Conservation (phyloP, 2,329 filamentous ascomycete species). For the Fusarium papillatum region DNA sequence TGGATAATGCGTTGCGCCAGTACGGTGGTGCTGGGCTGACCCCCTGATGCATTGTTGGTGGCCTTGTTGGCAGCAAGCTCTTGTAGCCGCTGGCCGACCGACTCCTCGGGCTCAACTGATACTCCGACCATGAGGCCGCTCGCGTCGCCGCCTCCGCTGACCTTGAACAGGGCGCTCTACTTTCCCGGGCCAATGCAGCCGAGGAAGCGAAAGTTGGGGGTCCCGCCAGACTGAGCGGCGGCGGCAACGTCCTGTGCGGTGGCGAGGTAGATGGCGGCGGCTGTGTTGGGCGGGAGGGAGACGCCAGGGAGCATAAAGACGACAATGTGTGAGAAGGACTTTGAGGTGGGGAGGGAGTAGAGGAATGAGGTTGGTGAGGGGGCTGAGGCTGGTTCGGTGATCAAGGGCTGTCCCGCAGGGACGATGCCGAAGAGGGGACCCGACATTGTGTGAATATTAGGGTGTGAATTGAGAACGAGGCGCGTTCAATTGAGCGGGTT, state of each 20-base stretch:
- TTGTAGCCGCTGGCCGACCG: constrained; percentile 79
- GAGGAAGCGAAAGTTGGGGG: constrained; percentile 82
- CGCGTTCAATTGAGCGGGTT: neutral
- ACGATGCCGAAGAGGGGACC: constrained; percentile 69
- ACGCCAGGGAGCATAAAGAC: constrained; percentile 90
- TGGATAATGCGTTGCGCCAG: constrained; percentile 95
- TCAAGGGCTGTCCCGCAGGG: constrained; percentile 70
- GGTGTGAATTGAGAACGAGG: neutral
- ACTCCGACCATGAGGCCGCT: constrained; percentile 81
- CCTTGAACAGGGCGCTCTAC: constrained; percentile 91
- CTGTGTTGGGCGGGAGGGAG: constrained; percentile 79
- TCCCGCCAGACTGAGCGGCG: constrained; percentile 54
- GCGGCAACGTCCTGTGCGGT: constrained; percentile 60
- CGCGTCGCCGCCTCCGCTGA: constrained; percentile 58
- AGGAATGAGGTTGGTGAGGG: constrained; percentile 69
- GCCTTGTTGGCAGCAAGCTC: constrained; percentile 60
- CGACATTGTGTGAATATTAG: constrained; percentile 5
- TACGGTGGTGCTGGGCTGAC: constrained; percentile 75
- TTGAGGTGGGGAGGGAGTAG: constrained; percentile 62
- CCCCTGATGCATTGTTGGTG: constrained; percentile 33
- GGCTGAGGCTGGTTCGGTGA: constrained; percentile 66
- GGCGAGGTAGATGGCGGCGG: constrained; percentile 90
- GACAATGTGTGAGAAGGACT: constrained; percentile 83
- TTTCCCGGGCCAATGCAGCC: constrained; percentile 93
- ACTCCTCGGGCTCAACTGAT: constrained; percentile 80